Conservation (phyloP, 148 eudicot species). For the Vaccinium vitisidaea region DNA sequence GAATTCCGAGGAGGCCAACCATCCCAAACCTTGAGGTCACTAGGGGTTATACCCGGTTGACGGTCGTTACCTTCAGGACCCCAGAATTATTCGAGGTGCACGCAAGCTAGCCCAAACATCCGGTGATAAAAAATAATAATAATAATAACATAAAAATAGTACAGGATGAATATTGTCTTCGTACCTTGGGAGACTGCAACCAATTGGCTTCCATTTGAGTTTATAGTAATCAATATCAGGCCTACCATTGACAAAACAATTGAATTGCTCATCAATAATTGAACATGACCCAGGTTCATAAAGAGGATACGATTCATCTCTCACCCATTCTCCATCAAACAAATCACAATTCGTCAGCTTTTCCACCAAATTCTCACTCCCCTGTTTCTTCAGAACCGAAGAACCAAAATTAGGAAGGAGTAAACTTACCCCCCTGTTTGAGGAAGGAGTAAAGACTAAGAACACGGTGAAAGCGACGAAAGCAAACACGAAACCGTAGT, state of each 20-base stretch:
- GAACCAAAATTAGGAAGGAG: constrained; percentile 39
- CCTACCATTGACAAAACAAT: constrained; percentile 63
- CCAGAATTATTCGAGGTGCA: too few relatives aligned
- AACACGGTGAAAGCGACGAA: constrained; percentile 61
- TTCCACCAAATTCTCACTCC: constrained; percentile 11
- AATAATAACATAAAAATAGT: not conserved
- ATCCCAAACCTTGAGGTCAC: too few relatives aligned
- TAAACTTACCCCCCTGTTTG: constrained; percentile 14
- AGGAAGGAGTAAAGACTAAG: constrained; percentile 58
- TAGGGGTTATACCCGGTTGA: too few relatives aligned
- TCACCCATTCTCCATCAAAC: constrained; percentile 80
- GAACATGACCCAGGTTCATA: constrained; percentile 75
- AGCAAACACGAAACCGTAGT: constrained; percentile 47
- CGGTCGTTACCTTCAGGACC: too few relatives aligned
- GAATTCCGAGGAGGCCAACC: too few relatives aligned
- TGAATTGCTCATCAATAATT: constrained; percentile 59
- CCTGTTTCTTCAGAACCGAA: constrained; percentile 3
- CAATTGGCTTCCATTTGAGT: constrained; percentile 73
- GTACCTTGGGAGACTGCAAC: constrained; percentile 68
- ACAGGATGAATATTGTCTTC: not conserved
- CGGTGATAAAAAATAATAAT: too few relatives aligned
- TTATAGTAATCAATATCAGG: constrained; percentile 59
- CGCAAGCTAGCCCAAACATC: too few relatives aligned
- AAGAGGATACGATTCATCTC: constrained; percentile 59
- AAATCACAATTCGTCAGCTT: constrained; percentile 37